Conservation (phyloP, 805 yeast genomes). For the Starmerella roubikii region DNA sequence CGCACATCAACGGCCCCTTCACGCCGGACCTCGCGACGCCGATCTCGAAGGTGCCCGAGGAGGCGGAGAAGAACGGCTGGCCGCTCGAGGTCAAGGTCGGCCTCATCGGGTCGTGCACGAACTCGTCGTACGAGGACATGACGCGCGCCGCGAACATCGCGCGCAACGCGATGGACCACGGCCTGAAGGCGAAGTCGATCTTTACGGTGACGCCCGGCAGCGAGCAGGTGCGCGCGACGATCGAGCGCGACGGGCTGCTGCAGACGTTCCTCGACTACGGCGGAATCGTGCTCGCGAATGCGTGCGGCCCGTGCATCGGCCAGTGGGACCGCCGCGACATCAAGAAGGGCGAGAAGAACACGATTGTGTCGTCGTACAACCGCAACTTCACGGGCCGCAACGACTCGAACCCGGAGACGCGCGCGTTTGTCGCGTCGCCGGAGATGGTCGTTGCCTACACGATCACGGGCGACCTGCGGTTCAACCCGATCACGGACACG, state of each 20-base stretch:
- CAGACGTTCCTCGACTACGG: slow-evolving; percentile 81
- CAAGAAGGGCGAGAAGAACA: slow-evolving; percentile 88
- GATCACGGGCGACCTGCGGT: slow-evolving; percentile 88
- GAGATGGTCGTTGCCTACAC: slow-evolving; percentile 93
- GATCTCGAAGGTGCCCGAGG: slow-evolving; percentile 69
- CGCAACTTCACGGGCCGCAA: slow-evolving; percentile 97
- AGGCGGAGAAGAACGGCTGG: slow-evolving; percentile 78
- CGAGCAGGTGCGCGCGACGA: slow-evolving; percentile 96
- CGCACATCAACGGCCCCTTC: slow-evolving; percentile 95
- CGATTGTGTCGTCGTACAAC: slow-evolving; percentile 94
- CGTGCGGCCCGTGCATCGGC: slow-evolving; percentile 99
- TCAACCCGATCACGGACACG: slow-evolving; percentile 89
- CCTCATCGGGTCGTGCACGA: slow-evolving; percentile 95
- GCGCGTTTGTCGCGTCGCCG: slow-evolving; percentile 94
- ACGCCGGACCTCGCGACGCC: slow-evolving; percentile 97
- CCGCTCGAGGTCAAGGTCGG: slow-evolving; percentile 88
- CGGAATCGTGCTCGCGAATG: slow-evolving; percentile 89
- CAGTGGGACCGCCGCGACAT: slow-evolving; percentile 96
- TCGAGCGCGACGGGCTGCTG: slow-evolving; percentile 89
- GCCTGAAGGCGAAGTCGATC: slow-evolving; percentile 80
- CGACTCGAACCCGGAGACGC: slow-evolving; percentile 95
- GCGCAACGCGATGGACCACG: slow-evolving; percentile 78
- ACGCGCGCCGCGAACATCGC: slow-evolving; percentile 89
- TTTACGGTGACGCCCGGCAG: slow-evolving; percentile 96
- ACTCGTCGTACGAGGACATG: slow-evolving; percentile 98